Evolutionary conservation across 108 stramenopile genomes (phyloP).

Genomic region (Thalassiosira profunda): DNA sequence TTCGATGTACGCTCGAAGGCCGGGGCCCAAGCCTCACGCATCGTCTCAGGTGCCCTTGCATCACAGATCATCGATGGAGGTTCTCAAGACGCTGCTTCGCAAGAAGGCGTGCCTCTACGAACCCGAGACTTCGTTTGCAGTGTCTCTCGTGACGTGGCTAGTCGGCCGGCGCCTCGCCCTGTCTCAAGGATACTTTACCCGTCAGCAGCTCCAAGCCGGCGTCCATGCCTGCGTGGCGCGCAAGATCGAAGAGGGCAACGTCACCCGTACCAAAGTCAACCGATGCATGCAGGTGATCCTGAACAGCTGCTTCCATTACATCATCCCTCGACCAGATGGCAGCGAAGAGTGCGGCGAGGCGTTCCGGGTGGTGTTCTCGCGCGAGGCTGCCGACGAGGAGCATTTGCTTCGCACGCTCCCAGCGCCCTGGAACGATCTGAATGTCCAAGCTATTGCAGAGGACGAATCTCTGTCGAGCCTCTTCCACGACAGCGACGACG

Average conservation of each 20-base stretch:
- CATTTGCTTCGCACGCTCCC: slow-evolving; percentile 58
- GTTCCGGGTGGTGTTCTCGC: slow-evolving; percentile 59
- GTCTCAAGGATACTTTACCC: slow-evolving; percentile 78
- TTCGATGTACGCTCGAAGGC: slow-evolving; percentile 1
- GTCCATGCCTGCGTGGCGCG: slow-evolving; percentile 82
- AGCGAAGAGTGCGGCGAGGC: slow-evolving; percentile 80
- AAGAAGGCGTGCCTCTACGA: slow-evolving; percentile 94
- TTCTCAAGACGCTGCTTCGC: slow-evolving; percentile 88
- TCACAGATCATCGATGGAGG: slow-evolving; percentile 72
- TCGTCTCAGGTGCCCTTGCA: slow-evolving; percentile 16
- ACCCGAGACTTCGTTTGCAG: slow-evolving; percentile 83
- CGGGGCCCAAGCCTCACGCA: slow-evolving; percentile 7
- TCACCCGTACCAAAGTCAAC: slow-evolving; percentile 91
- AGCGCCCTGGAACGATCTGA: slow-evolving; percentile 78
- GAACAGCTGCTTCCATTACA: slow-evolving; percentile 93
- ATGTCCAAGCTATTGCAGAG: slow-evolving; percentile 20
- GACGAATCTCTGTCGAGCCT: neutral
- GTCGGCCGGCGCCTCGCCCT: slow-evolving; percentile 82
- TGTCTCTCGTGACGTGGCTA: slow-evolving; percentile 89
- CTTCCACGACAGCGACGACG: slow-evolving; percentile 49
- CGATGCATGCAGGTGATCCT: slow-evolving; percentile 94
- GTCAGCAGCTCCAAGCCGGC: slow-evolving; percentile 87
- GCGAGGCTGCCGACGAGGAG: slow-evolving; percentile 64
- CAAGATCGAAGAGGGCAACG: slow-evolving; percentile 78
- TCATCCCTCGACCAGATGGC: slow-evolving; percentile 87